Conservation (phyloP, 73 alveolate species). For the Durusdinium trenchii region DNA sequence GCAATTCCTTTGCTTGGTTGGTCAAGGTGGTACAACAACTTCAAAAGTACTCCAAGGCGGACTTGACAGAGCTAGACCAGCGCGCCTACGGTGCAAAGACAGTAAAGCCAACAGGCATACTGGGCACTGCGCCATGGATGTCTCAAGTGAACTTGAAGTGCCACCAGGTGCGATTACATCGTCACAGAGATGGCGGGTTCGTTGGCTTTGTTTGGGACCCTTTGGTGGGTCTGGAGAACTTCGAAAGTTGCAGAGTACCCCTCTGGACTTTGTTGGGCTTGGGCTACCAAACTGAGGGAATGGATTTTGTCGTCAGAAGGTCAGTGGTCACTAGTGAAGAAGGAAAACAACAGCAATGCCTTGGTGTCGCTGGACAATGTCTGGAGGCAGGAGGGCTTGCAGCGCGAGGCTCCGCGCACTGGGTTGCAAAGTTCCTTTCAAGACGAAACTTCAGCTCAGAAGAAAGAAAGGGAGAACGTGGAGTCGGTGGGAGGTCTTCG, state of each 20-base stretch:
- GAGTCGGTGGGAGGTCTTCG: slow-evolving; percentile 31
- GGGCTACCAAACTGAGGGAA: not conserved
- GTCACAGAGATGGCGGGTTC: not conserved
- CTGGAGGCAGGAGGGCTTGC: too few relatives aligned
- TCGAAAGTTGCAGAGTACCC: not conserved
- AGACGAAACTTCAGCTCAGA: not conserved
- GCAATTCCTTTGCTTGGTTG: not conserved
- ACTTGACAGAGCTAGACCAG: not conserved
- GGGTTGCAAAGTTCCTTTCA: too few relatives aligned
- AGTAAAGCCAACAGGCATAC: not conserved
- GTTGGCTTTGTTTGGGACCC: slow-evolving; percentile 1
- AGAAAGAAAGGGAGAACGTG: not conserved
- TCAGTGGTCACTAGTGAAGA: not conserved
- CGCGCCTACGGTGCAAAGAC: not conserved
- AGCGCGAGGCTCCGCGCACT: too few relatives aligned
- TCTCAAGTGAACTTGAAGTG: too few relatives aligned
- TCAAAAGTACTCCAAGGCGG: not conserved
- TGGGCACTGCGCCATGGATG: not conserved
- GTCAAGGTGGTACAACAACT: not conserved
- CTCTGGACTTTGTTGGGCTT: not conserved
- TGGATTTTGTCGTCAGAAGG: not conserved
- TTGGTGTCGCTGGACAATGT: too few relatives aligned
- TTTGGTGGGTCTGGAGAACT: not conserved
- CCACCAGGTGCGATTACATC: not conserved
- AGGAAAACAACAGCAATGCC: not conserved